Evolutionary conservation across 2,329 filamentous ascomycete genomes (phyloP), one percentile per base, ranked within the genome.

Genomic region (Claviceps pazoutovae): DNA sequence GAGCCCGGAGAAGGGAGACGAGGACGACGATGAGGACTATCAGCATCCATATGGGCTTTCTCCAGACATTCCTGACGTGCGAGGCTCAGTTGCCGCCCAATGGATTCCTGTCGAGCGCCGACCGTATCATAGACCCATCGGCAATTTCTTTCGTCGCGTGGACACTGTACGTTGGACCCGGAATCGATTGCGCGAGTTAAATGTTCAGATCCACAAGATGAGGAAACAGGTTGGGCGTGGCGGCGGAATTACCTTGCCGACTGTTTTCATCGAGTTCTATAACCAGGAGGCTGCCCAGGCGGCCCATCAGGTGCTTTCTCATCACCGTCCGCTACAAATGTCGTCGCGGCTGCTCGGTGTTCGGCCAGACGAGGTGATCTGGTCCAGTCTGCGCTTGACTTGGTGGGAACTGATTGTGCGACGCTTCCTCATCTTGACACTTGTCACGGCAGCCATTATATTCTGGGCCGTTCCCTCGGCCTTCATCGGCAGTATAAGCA

Each of bases 91-190:
- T 39, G 86, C 87, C 13, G 80, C 82, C 14, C 83, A 82, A 57
- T 95, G 86, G 82, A 71, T 95, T 41, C 75, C 81, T 16, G 71
- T 74, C 9, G 84, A 87, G 66, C 76, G 88, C 59, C 79, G 89
- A 44, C 89, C 89, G 1, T 82, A 84, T 1, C 89, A 95, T 63
- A 64, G 74, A 0, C 70, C 76, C 5, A 66, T 93, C 21, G 79
- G 78, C 16, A 74, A 86, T 46, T 78, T 90, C 57, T 86, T 89
- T 58, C 83, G 88, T 63, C 93, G 95, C 66, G 90, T 96, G 16
- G 93, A 98, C 68, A 93, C 89, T 0, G 96, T 98, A 66, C 82
- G 91, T 56, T 96, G 86, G 85, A 86, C 82, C 56, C 85, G 93
- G 49, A 73, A 75, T 1, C 61, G 68, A 4, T 59, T 73, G 2